Conservation (phyloP, 331 rosid species). For the Ulmus americana region DNA sequence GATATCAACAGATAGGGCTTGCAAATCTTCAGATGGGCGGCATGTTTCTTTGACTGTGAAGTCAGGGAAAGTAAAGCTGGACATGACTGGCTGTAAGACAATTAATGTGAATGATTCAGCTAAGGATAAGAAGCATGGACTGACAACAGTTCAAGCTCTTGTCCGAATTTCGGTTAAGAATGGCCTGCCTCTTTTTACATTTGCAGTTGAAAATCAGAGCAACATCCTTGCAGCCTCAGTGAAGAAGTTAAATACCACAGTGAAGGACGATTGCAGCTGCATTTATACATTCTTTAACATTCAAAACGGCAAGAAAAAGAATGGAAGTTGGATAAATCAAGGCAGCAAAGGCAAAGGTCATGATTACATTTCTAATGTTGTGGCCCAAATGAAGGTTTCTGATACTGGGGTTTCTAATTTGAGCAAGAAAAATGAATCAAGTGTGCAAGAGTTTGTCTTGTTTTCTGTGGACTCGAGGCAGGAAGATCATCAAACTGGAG, state of each 20-base stretch:
- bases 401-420: conserved; percentile 40
- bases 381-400: conserved; percentile 87
- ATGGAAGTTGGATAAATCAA: conserved; percentile 68
- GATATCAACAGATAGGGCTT: conserved; percentile 33
- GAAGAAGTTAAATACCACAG: conserved; percentile 50
- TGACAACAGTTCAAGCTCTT: conserved; percentile 65
- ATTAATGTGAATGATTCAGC: conserved; percentile 35
- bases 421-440: conserved; percentile 28
- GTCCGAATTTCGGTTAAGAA: conserved; percentile 68
- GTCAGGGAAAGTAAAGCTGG: conserved; percentile 44
- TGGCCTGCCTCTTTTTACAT: conserved; percentile 75
- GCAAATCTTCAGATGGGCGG: conserved; percentile 27
- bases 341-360: conserved; percentile 57
- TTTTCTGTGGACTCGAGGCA: conserved; percentile 57
- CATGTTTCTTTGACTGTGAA: conserved; percentile 29
- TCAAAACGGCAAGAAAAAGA: conserved; percentile 70
- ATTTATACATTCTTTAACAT: conserved; percentile 65
- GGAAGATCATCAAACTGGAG: conserved; percentile 47
- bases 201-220: conserved; percentile 66
- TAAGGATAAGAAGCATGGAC: conserved; percentile 37
- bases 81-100: conserved; percentile 47
- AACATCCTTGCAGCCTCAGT: conserved; percentile 79
- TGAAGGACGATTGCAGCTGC: conserved; percentile 42
- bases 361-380: conserved; percentile 52
- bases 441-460: conserved; percentile 59